Conservation (phyloP, 108 stramenopile species). For the Nitzschia sp. region DNA sequence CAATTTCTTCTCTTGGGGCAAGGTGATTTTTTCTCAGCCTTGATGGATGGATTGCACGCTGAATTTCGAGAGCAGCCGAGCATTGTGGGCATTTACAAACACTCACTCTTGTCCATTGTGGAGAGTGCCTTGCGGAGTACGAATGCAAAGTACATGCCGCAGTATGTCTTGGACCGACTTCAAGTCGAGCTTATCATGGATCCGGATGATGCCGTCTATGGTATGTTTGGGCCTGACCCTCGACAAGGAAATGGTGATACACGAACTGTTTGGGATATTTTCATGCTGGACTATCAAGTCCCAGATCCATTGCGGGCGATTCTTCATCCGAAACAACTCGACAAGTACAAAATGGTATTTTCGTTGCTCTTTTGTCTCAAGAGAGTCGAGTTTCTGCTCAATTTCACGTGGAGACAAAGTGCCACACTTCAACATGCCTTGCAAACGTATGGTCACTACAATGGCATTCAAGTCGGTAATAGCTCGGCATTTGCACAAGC, state of each 20-base stretch:
- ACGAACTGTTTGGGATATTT: constrained; percentile 88
- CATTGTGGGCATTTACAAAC: constrained; percentile 72
- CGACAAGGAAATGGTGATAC: constrained; percentile 35
- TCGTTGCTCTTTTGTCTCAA: constrained; percentile 91
- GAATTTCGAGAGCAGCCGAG: constrained; percentile 54
- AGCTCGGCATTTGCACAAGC: constrained; percentile 59
- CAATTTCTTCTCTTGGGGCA: constrained; percentile 94
- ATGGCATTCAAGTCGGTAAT: constrained; percentile 38
- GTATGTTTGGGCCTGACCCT: constrained; percentile 45
- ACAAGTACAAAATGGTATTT: constrained; percentile 86
- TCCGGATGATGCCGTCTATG: constrained; percentile 44
- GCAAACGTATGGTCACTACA: constrained; percentile 49
- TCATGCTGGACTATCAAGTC: constrained; percentile 89
- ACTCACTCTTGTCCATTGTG: constrained; percentile 75
- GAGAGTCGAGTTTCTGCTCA: constrained; percentile 92
- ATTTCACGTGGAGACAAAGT: constrained; percentile 91
- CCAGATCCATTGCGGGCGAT: constrained; percentile 87
- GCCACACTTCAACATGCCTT: constrained; percentile 89
- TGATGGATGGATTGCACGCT: constrained; percentile 82
- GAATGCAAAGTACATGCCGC: constrained; percentile 83
- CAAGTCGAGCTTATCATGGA: constrained; percentile 63
- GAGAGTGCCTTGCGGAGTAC: constrained; percentile 85
- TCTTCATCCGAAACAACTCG: constrained; percentile 70
- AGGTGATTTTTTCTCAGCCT: constrained; percentile 92
- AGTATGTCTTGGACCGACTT: constrained; percentile 77